phyloP scores from a whole-genome alignment of 1,284 basidiomycete species.

The Tilletia setariae region DNA sequence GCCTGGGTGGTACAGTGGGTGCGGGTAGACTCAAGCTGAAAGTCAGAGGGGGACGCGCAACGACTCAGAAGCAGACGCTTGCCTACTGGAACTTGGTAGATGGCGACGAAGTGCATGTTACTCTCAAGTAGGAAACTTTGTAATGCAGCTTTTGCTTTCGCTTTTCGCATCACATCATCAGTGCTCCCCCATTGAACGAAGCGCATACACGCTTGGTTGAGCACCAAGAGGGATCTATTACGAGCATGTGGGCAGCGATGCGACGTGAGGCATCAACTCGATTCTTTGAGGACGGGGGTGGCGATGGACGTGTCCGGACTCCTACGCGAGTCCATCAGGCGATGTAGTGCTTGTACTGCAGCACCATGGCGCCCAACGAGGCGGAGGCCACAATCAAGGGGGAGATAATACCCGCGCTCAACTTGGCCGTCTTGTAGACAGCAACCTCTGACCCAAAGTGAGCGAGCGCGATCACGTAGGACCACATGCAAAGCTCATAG shows the following conservation, averaged over 20 bases:
- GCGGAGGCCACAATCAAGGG: slow-evolving; percentile 82
- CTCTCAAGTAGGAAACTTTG: slow-evolving; percentile 19
- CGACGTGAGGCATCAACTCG: too few species aligned
- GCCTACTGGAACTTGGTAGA: slow-evolving; percentile 49
- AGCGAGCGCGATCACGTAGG: slow-evolving; percentile 81
- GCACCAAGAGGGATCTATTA: too few species aligned
- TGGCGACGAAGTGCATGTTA: slow-evolving; percentile 37
- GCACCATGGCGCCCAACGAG: slow-evolving; percentile 23
- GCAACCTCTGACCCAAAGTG: slow-evolving; percentile 85
- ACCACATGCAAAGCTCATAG: slow-evolving; percentile 81
- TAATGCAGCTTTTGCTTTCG: too few species aligned
- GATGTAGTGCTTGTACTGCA: slow-evolving; percentile 22
- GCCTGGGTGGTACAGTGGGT: slow-evolving; percentile 36
- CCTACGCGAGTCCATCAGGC: slow-evolving; percentile 10
- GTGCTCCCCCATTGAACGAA: too few species aligned
- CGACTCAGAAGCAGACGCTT: slow-evolving; percentile 48
- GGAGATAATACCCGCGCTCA: slow-evolving; percentile 66
- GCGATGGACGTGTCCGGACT: too few species aligned
- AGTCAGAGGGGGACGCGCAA: slow-evolving; percentile 37
- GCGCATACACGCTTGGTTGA: too few species aligned
- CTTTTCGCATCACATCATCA: too few species aligned
- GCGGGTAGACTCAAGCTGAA: slow-evolving; percentile 42
- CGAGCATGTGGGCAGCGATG: too few species aligned
- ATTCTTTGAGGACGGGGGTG: too few species aligned
- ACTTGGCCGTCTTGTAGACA: slow-evolving; percentile 73